Conservation (phyloP, 768 basidiomycete genomes). For the Amanita jacksonii region DNA sequence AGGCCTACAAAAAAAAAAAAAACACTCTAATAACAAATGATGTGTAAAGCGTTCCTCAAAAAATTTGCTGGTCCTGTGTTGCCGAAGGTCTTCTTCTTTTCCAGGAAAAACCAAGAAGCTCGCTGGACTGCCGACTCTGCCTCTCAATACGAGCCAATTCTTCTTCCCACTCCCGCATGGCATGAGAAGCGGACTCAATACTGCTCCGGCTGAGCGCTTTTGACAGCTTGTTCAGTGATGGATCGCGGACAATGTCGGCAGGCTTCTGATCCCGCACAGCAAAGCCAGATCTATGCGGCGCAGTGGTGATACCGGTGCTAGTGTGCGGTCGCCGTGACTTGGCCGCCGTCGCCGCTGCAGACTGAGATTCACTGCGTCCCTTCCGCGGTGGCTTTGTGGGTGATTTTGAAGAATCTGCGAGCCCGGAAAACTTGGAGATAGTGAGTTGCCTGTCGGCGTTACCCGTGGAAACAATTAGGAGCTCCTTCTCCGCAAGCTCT, state of each 20-base stretch:
- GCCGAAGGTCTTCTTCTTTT: constrained; percentile 24
- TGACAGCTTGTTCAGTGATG: too few species aligned
- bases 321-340: constrained; percentile 55
- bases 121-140: constrained; percentile 43
- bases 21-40: background rate
- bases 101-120: constrained; percentile 35
- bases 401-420: too few species aligned
- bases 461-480: constrained; percentile 60
- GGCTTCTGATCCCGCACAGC: background rate
- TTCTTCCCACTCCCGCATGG: constrained; percentile 67
- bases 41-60: background rate
- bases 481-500: constrained; percentile 61
- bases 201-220: too few species aligned
- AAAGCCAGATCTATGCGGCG: too few species aligned
- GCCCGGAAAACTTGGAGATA: constrained; percentile 48
- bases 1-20: too few species aligned
- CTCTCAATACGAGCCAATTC: constrained; percentile 66
- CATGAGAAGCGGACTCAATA: constrained; percentile 25
- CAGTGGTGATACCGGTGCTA: constrained; percentile 64
- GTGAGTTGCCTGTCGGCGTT: constrained; percentile 60
- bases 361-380: constrained; percentile 11
- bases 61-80: background rate
- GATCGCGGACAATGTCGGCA: background rate
- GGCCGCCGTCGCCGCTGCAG: constrained; percentile 17
- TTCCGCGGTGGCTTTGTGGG: constrained; percentile 30